phyloP scores from a whole-genome alignment of 345 rosid genomes.

The Salix koriyanagi region DNA sequence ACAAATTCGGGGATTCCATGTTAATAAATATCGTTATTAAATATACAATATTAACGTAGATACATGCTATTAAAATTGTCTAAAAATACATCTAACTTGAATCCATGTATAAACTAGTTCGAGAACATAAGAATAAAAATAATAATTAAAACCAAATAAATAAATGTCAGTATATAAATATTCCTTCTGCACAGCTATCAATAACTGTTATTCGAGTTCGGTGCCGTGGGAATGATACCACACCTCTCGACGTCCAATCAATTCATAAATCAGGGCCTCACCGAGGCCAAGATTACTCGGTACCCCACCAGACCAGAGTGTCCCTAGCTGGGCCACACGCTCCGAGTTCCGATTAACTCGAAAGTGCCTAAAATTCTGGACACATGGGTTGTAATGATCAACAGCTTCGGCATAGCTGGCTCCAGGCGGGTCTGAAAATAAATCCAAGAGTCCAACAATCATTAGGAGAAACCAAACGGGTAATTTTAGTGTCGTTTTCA shows the following conservation, averaged over 20 bases:
- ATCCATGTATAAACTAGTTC: too few relatives aligned
- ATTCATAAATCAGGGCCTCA: background rate
- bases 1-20: too few relatives aligned
- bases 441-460: background rate
- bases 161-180: background rate
- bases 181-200: background rate
- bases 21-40: too few relatives aligned
- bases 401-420: conserved; percentile 11
- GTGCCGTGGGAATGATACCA: background rate
- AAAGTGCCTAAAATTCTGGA: background rate
- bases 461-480: background rate
- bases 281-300: background rate
- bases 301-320: background rate
- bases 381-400: background rate
- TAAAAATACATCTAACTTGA: too few relatives aligned
- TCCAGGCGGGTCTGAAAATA: background rate
- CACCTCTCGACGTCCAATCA: background rate
- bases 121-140: too few relatives aligned
- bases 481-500: background rate
- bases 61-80: too few relatives aligned
- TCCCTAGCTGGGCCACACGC: background rate
- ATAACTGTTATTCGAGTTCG: background rate
- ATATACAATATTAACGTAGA: too few relatives aligned
- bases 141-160: background rate
- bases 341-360: background rate